phyloP scores from a whole-genome alignment of 768 basidiomycete species.

The Melanogaster broomeanus region DNA sequence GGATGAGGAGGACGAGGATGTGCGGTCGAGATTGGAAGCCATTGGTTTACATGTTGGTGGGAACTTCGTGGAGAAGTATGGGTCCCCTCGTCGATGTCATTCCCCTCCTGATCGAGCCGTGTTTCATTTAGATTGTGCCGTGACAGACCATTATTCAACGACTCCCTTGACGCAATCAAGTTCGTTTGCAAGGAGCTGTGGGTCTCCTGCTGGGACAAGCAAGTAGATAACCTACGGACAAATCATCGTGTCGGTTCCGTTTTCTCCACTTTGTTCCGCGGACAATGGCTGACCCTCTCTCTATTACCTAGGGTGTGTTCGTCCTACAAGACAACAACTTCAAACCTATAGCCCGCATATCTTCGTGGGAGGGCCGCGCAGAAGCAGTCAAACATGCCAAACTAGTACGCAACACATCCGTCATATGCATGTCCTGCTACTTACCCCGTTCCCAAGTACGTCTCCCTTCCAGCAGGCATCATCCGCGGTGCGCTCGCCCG shows the following conservation, averaged over 20 bases:
- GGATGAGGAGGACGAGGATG: constrained; percentile 70
- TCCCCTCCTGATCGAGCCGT: not conserved
- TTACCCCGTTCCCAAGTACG: constrained; percentile 53
- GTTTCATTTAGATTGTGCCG: constrained; percentile 61
- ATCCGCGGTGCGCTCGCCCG: constrained; percentile 81
- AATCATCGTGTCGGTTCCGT: constrained; percentile 76
- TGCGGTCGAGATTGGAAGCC: constrained; percentile 69
- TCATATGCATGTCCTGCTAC: not conserved
- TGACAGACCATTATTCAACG: constrained; percentile 71
- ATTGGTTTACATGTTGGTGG: constrained; percentile 88
- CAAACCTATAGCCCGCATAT: constrained; percentile 79
- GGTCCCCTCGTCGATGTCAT: too few relatives aligned
- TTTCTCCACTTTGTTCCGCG: too few relatives aligned
- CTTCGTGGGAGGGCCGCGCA: constrained; percentile 75
- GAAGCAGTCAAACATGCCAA: constrained; percentile 73
- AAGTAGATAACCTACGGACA: constrained; percentile 92
- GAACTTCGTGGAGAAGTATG: constrained; percentile 81
- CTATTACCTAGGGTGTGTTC: constrained; percentile 71
- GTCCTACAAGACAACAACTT: constrained; percentile 92
- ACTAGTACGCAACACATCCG: constrained; percentile 48
- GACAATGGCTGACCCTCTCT: too few relatives aligned
- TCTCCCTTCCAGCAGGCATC: constrained; percentile 79
- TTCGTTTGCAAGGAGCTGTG: constrained; percentile 98
- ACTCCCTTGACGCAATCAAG: constrained; percentile 89
- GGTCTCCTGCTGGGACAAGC: constrained; percentile 89